Percentiles rank a stretch among this genome's conserved stretches.
Evolutionary conservation across 2,329 filamentous ascomycete genomes (phyloP).

Genomic region (Exophiala lecanii-corni): DNA sequence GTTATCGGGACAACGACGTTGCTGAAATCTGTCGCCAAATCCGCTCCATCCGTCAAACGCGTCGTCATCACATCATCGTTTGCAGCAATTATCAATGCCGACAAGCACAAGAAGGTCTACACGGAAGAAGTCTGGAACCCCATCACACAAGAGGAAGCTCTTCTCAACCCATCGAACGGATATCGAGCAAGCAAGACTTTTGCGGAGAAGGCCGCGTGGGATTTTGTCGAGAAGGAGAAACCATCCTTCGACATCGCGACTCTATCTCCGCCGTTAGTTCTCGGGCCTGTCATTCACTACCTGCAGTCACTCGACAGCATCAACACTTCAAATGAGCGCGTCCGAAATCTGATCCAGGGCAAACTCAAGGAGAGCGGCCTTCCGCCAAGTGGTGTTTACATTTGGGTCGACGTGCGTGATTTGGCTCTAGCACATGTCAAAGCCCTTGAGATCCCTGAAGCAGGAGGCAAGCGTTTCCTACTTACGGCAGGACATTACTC

Average conservation of each 20-base stretch:
- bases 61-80: conserved; percentile 68
- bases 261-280: conserved; percentile 44
- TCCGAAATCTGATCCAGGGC: conserved; percentile 30
- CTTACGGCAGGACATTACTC: conserved; percentile 4
- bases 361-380: conserved; percentile 25
- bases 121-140: conserved; percentile 40
- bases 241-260: conserved; percentile 36
- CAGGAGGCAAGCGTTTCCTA: conserved; percentile 15
- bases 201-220: conserved; percentile 26
- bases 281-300: conserved; percentile 34
- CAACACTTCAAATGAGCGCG: conserved; percentile 35
- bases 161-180: conserved; percentile 30
- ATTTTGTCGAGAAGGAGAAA: conserved; percentile 27
- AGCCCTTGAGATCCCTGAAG: conserved; percentile 11
- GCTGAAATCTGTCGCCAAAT: conserved; percentile 55
- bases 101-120: conserved; percentile 31
- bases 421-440: conserved; percentile 15
- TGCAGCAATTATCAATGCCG: conserved; percentile 54
- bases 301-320: conserved; percentile 23
- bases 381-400: background rate
- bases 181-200: conserved; percentile 50
- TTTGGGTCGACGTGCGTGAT: conserved; percentile 16
- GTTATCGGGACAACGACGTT: conserved; percentile 60
- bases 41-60: conserved; percentile 62
- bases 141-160: conserved; percentile 37